A percentile compares a stretch with the other conserved stretches of the same genome.
phyloP scores from a whole-genome alignment of 2,329 filamentous ascomycete genomes.

The Pestalotiopsis sp. region DNA sequence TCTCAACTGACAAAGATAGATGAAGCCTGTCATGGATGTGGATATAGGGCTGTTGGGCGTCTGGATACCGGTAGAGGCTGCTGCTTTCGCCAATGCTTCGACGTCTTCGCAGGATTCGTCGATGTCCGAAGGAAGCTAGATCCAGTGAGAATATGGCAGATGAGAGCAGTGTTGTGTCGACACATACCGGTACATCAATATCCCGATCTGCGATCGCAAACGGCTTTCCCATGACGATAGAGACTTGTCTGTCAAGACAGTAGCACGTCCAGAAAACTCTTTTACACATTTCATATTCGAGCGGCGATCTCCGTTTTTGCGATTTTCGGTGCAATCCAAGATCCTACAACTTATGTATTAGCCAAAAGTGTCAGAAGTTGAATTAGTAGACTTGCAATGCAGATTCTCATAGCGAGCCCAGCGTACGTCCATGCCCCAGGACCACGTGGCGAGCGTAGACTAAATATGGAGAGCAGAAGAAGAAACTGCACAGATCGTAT shows the following conservation, averaged over 20 bases:
- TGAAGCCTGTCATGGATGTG: conserved; percentile 29
- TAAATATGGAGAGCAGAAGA: conserved; percentile 24
- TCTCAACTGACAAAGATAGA: conserved; percentile 21
- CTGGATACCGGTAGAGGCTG: not conserved
- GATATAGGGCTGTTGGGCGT: conserved; percentile 18
- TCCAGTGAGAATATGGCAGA: not conserved
- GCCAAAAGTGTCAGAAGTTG: not conserved
- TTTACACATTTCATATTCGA: conserved; percentile 28
- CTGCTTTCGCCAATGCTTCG: conserved; percentile 12
- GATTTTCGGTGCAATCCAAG: conserved; percentile 25
- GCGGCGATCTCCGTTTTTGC: conserved; percentile 13
- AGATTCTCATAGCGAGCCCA: conserved; percentile 23
- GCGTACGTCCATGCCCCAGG: conserved; percentile 23
- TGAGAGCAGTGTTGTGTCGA: not conserved
- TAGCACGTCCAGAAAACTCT: conserved; percentile 35
- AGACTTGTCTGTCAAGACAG: conserved; percentile 32
- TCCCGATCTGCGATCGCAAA: conserved; percentile 33
- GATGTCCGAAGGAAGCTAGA: conserved; percentile 29
- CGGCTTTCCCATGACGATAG: conserved; percentile 31
- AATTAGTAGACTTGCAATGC: conserved; percentile 14
- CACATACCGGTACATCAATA: conserved; percentile 25
- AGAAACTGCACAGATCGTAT: conserved; percentile 23
- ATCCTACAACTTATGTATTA: conserved; percentile 9
- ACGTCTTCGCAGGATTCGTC: conserved; percentile 24
- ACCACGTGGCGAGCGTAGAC: conserved; percentile 18